Base-by-base conservation (phyloP, 73 alveolate species). In the Paramecium bursaria region DNA sequence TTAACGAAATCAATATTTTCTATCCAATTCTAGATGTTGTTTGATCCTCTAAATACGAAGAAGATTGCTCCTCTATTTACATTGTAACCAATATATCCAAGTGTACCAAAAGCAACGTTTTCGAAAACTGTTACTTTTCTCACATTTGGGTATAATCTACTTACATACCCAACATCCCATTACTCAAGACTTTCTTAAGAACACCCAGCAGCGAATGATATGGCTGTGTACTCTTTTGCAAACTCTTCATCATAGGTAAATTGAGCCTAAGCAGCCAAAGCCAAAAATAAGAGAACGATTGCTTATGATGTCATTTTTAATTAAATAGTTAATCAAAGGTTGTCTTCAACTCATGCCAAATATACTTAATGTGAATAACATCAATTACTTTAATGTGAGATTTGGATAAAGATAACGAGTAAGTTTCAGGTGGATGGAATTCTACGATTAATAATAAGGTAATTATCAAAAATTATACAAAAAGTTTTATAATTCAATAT, bases 121-220 rank as follows among this genome's bases (percentile, higher is more conserved):
- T 57, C 76, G 14, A 57, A 57, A 0, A 57, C 76, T 57, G 17
- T 29, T 2, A 44, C 50, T 10, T 57, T 26, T 57, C 31, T 19
- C 19, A 57, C 31, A 27, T 29, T 14, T 1, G 76, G 76, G 31
- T 57, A 57, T 2, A 29, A 29, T 1, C 50, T 57, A 22, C 19
- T 57, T 2, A 57, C 76, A 57, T 57, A 57, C 14, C 76, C 76
- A 0, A 57, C 76, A 0, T 2, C 17, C 76, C 76, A 57, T 10
- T 33, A 29, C 29, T 57, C 21, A 31, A 57, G 26, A 30, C 51
- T 50, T 2, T 33, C 39, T 15, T 57, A 27, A 1, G 76, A 44
- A 29, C 76, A 57, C 7, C 31, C 26, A 26, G 76, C 76, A 57
- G 76, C 76, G 31, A 57, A 57, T 10, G 76, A 57, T 25, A 57